phyloP scores from a whole-genome alignment of 2,329 filamentous ascomycete species.

The Aspergillus pseudoviridinutans region DNA sequence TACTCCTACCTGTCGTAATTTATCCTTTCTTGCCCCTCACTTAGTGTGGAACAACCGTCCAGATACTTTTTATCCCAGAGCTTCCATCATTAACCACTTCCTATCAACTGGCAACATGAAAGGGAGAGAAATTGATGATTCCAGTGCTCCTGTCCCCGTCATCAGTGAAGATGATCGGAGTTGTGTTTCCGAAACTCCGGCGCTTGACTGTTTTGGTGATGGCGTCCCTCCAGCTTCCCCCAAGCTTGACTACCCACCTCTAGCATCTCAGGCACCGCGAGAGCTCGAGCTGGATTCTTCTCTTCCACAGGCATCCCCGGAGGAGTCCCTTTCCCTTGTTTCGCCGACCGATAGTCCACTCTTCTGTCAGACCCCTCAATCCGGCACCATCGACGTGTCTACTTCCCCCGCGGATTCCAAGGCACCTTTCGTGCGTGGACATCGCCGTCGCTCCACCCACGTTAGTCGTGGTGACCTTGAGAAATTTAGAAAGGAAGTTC shows the following conservation, averaged over 20 bases:
- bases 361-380: conserved; percentile 5
- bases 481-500: conserved; percentile 34
- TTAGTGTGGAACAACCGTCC: not conserved
- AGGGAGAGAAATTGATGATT: conserved; percentile 7
- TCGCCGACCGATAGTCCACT: conserved; percentile 1
- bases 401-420: conserved; percentile 28
- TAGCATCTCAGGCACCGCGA: not conserved
- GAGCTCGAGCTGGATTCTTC: not conserved
- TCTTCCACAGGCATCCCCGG: not conserved
- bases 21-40: not conserved
- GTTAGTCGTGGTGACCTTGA: conserved; percentile 37
- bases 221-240: conserved; percentile 1
- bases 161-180: conserved; percentile 12
- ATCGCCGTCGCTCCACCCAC: conserved; percentile 41
- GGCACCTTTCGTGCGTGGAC: conserved; percentile 34
- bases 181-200: conserved; percentile 15
- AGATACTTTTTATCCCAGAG: not conserved
- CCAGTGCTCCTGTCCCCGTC: conserved; percentile 8
- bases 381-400: conserved; percentile 31
- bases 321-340: conserved; percentile 1
- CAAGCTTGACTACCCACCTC: not conserved
- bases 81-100: not conserved
- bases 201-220: conserved; percentile 20
- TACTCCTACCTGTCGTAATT: not conserved
- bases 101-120: not conserved